Evolutionary conservation across 352 stramenopile species (phyloP).

Genomic region (Elongisporangium senticosum): DNA sequence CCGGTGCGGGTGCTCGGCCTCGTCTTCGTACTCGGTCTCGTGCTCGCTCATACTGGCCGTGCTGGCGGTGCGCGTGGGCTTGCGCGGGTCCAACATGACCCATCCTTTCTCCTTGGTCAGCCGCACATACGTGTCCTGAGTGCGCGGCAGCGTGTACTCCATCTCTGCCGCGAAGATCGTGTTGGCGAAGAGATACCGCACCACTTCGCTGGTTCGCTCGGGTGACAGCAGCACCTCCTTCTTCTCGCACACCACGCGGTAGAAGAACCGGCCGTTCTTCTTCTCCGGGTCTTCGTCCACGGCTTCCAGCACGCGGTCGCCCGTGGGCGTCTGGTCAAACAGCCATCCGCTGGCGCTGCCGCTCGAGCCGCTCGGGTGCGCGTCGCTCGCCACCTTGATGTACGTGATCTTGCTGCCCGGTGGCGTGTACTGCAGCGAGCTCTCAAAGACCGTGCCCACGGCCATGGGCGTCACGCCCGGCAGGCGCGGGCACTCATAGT

Average conservation of each 20-base stretch:
- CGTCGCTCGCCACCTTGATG: slow-evolving; percentile 65
- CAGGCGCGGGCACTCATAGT: slow-evolving; percentile 72
- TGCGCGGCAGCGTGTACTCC: slow-evolving; percentile 73
- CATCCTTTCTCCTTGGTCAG: slow-evolving; percentile 78
- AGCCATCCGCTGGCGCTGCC: slow-evolving; percentile 51
- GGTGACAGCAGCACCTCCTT: slow-evolving; percentile 75
- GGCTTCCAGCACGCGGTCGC: slow-evolving; percentile 61
- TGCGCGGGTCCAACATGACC: slow-evolving; percentile 43
- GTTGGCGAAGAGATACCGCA: slow-evolving; percentile 56
- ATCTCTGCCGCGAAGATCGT: slow-evolving; percentile 77
- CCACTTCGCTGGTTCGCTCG: slow-evolving; percentile 55
- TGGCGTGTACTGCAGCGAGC: slow-evolving; percentile 70
- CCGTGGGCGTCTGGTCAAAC: slow-evolving; percentile 57
- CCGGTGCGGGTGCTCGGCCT: slow-evolving; percentile 3
- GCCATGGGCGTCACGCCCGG: slow-evolving; percentile 58
- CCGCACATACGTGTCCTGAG: slow-evolving; percentile 65
- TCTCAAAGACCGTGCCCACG: slow-evolving; percentile 73
- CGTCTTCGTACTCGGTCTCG: slow-evolving; percentile 2
- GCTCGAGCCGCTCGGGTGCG: slow-evolving; percentile 26
- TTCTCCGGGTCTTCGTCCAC: slow-evolving; percentile 72
- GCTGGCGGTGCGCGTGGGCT: slow-evolving; percentile 14
- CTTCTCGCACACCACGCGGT: slow-evolving; percentile 57
- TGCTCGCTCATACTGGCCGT: slow-evolving; percentile 13
- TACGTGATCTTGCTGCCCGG: slow-evolving; percentile 75
- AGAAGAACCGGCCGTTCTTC: slow-evolving; percentile 81